Evolutionary conservation across 768 basidiomycete genomes (phyloP), one percentile per base, ranked within the genome.

Genomic region (Tylopilus sp.): DNA sequence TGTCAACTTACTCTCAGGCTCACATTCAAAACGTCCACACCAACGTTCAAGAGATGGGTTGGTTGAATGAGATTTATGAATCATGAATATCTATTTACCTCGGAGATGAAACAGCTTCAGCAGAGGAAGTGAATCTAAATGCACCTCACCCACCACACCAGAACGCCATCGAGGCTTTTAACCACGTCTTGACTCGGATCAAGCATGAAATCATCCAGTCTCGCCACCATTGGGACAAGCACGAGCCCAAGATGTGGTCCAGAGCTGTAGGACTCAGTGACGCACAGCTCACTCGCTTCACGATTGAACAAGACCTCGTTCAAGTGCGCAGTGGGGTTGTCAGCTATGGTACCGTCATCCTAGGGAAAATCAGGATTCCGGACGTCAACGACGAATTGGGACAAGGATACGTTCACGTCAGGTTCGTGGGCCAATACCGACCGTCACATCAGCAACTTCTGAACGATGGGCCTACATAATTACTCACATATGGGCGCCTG

Each of bases 351-450:
- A 81, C 77, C 11, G 80, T 90, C 52, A 80, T 92, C 54, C 66
- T 92, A 12, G 88, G 89, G 25, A 89, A 91, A 76, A 79, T 90
- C 66, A 79, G 78, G 60, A 76, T 90, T 41, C 85, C 86, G 9
- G 85, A 79, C 21, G 72, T 89, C 48, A 73, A 79, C 8, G 87
- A 88, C 61, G 72, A 80, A 61, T 19, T 60, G 28, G 86, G 87
- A 26, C 74, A 76, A 59, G 87, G 87, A 12, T 88, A 78, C 61
- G 60, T 89, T 48, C 87, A 90, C 58, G 80, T 89, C 63, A 80
- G 86, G 87, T 87, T 59, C 60, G 76, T 68, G 45, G 36, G 11
- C 36, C 50, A 31, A 45, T 50, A 11, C 21, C 40, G 49, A 36
- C 30, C 34, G 21, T 26, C 31, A 33, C 30, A 13, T 31, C 29